Conservation (phyloP, 345 rosid genomes). For the Cochlearia excelsa region DNA sequence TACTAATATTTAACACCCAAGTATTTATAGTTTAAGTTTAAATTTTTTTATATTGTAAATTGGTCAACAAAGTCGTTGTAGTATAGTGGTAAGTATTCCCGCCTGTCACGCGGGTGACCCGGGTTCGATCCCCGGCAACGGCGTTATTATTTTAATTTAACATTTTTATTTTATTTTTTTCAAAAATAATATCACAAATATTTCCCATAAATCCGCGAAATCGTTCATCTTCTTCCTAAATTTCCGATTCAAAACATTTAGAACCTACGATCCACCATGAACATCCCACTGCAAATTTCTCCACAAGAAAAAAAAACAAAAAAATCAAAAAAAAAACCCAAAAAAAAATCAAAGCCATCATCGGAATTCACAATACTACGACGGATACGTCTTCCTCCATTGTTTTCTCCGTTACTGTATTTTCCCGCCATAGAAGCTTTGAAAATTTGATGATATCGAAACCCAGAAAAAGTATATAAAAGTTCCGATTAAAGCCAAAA, state of each 20-base stretch:
- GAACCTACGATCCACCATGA: conserved; percentile 13
- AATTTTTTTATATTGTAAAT: too few relatives aligned
- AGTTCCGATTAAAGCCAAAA: conserved; percentile 16
- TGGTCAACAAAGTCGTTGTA: conserved; percentile 52
- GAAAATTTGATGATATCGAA: background rate
- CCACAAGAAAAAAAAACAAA: background rate
- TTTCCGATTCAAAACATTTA: conserved; percentile 35
- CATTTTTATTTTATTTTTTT: background rate
- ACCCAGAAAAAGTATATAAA: background rate
- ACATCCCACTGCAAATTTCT: background rate
- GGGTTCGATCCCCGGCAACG: conserved; percentile 96
- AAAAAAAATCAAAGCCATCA: background rate
- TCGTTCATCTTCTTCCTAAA: conserved; percentile 35
- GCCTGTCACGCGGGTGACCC: conserved; percentile 91
- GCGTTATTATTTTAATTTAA: conserved; percentile 30
- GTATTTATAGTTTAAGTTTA: too few relatives aligned
- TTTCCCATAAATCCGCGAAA: conserved; percentile 28
- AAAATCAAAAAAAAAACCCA: background rate
- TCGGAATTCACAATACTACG: conserved; percentile 10
- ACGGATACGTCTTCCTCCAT: conserved; percentile 19
- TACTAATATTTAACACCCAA: too few relatives aligned
- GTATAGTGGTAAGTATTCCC: conserved; percentile 84
- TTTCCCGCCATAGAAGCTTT: conserved; percentile 1
- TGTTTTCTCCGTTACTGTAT: conserved; percentile 7
- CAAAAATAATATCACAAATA: background rate